These are phyloP conservation scores for Boletus reticuloceps DNA, from an alignment of 768 basidiomycete genomes.

Conservation along the genomic window DNA sequence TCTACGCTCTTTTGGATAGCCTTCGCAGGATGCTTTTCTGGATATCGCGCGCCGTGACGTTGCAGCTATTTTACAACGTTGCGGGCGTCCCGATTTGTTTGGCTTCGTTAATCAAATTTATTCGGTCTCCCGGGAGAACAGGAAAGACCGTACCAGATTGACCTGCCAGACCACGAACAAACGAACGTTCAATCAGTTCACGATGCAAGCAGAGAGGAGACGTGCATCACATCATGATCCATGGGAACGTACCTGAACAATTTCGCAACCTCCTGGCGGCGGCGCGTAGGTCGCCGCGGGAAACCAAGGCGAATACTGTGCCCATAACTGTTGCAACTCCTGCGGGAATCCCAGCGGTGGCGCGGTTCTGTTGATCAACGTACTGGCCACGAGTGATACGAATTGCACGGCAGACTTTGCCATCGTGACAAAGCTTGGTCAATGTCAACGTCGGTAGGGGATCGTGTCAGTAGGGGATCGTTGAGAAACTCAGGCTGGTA, in stretches of 20 bases:
- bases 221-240: too few species aligned
- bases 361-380: conserved; percentile 3
- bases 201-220: too few species aligned
- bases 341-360: conserved; percentile 7
- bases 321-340: conserved; percentile 41
- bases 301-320: conserved; percentile 57
- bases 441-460: too few species aligned
- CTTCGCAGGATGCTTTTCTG: conserved; percentile 45
- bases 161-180: conserved; percentile 5
- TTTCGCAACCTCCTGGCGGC: conserved; percentile 44
- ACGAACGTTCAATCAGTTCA: too few species aligned
- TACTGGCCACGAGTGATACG: not conserved
- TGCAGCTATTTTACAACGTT: conserved; percentile 48
- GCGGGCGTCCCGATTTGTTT: too few species aligned
- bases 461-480: too few species aligned
- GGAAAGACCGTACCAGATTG: conserved; percentile 10
- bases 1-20: conserved; percentile 64
- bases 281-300: conserved; percentile 41
- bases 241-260: conserved; percentile 47
- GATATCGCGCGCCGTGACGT: conserved; percentile 76
- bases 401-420: not conserved
- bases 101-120: too few species aligned
- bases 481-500: too few species aligned
- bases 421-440: not conserved
- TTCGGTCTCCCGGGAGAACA: not conserved